Conservation (phyloP, 371 early-diverging fungal species). For the Rhizopus delemar region DNA sequence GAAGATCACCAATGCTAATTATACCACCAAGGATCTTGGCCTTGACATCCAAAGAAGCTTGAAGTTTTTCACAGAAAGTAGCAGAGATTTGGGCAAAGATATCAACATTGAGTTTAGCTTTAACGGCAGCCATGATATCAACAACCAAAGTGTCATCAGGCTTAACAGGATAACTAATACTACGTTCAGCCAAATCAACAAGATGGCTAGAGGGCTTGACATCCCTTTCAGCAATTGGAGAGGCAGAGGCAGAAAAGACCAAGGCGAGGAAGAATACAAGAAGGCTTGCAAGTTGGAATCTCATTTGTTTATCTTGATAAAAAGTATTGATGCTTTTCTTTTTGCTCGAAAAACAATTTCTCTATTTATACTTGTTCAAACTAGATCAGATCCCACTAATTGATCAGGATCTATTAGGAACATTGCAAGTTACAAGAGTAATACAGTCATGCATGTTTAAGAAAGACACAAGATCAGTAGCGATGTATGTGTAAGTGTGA, state of each 20-base stretch:
- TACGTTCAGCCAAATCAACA: constrained; percentile 6
- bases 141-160: constrained; percentile 20
- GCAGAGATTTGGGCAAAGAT: constrained; percentile 22
- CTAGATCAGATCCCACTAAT: neutral
- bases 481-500: neutral
- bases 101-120: constrained; percentile 15
- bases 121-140: constrained; percentile 18
- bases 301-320: neutral
- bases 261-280: neutral
- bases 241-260: neutral
- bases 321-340: neutral
- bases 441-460: neutral
- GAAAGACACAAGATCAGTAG: no score
- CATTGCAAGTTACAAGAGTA: constrained; percentile 1
- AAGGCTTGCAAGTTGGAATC: neutral
- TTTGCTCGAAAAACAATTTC: neutral
- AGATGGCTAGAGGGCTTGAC: neutral
- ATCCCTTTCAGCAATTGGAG: constrained; percentile 1
- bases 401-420: neutral
- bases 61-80: constrained; percentile 9
- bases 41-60: constrained; percentile 16
- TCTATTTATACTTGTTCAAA: constrained; percentile 1
- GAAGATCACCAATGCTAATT: constrained; percentile 16
- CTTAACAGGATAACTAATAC: constrained; percentile 10
- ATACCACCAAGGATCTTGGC: constrained; percentile 28